Base-by-base conservation (phyloP, 345 rosid species). In the Geranium brycei region DNA sequence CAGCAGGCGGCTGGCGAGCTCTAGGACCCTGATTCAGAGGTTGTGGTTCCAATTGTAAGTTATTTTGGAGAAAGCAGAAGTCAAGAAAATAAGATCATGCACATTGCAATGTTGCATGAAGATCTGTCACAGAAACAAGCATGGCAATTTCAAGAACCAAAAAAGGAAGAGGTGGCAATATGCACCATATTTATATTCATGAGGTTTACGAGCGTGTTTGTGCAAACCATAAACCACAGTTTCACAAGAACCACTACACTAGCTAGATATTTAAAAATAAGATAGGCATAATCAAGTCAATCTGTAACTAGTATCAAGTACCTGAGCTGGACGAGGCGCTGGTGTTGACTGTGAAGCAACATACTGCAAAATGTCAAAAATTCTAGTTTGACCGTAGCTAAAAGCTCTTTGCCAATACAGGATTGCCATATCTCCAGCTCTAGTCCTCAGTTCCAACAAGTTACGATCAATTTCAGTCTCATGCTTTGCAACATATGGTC, bases 381-480 rank as follows among this genome's bases (percentile, higher is more conserved):
- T 65, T 71, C 85, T 79, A 1, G 79, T 73, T 78, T 77, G 81
- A 32, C 84, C 77, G 72, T 80, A 82, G 70, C 73, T 77, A 28
- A 79, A 78, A 61, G 81, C 85, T 51, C 80, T 74, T 69, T 82
- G 82, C 84, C 85, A 83, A 68, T 83, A 82, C 62, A 77, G 31
- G 68, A 72, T 31, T 5, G 77, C 78, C 73, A 83, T 68, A 63
- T 83, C 85, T 64, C 81, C 81, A n/a, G 82, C 83, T 41, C 80
- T 75, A 55, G 80, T 72, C 69, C 77, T 79, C 40, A 86, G 78
- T 69, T 82, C 87, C 72, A 75, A 53, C 84, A 80, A 79, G 71
- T 70, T 79, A 51, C 76, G 78, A 69, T 86, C 92, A 61, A 86
- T 84, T 63, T 86, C 92, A 31, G 64, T 82, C 77, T 84, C 89